Evolutionary conservation across 177 flowering plant species (phyloP), one percentile per base, ranked within the genome.

Genomic region (Tripterygium wilfordii): DNA sequence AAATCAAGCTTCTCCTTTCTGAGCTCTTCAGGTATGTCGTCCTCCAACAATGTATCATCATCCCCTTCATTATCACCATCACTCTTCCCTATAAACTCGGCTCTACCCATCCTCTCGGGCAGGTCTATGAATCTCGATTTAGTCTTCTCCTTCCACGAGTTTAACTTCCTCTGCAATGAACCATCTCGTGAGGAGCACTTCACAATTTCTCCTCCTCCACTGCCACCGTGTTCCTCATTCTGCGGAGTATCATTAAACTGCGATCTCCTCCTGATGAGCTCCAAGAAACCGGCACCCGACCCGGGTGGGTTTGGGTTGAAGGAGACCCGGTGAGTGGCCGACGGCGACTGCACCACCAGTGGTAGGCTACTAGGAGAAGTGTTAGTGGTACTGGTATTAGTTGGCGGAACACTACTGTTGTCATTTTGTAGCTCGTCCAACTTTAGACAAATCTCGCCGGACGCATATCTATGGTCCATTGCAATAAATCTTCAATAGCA

Each of bases 31-130:
- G 82, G 85, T 3, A 79, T 14, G 32, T 82, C 83, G 6, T 72
- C 85, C 0, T 68, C 79, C 3, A 61, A 42, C n/a, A 78, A 70
- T 1, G 76, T 71, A 13, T 79, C 85, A 0, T 74, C 79, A 8
- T 76, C 84, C 0, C 75, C 85, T 0, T 66, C 70, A 2, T 42
- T 48, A 0, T 18, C 58, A 71, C 41, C 45, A 44, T n/a, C 58
- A 31, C 72, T 75, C 22, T 56, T 42, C 51, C 31, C 52, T 45
- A 64, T 3, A 10, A 50, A 50, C 20, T 60, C 70, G 0, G 65
- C 57, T 15, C 31, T 64, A 25, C 16, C 26, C 32, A 15, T 41
- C 26, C 42, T 48, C 10, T 19, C 62, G 2, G 60, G 60, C 2
- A 39, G 60, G 53, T 56, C 60, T 53, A 48, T 5, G 30, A 79